phyloP scores from a whole-genome alignment of 1,284 basidiomycete genomes.

The Fistulinella cinereoalba region DNA sequence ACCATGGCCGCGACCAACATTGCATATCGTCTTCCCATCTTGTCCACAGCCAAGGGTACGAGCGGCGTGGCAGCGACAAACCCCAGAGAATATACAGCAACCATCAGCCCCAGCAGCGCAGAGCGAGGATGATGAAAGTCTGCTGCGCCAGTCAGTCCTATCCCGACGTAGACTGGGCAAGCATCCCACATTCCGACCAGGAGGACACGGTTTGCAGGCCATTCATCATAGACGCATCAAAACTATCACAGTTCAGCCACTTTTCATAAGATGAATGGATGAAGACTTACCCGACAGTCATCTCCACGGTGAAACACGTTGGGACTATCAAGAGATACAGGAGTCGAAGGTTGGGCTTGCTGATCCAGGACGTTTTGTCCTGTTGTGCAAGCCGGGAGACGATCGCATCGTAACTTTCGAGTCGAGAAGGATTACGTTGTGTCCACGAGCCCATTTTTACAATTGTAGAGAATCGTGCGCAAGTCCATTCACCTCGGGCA shows the following conservation, averaged over 20 bases:
- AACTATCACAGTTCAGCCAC: background rate
- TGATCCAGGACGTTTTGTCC: conserved; percentile 54
- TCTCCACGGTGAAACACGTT: too few species aligned
- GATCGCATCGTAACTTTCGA: conserved; percentile 31
- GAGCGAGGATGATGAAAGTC: background rate
- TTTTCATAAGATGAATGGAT: background rate
- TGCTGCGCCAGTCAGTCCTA: background rate
- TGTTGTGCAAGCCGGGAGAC: conserved; percentile 44
- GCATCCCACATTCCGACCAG: background rate
- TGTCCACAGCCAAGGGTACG: background rate
- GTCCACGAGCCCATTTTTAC: too few species aligned
- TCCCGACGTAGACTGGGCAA: background rate
- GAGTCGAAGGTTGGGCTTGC: conserved; percentile 36
- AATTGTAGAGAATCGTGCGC: too few species aligned
- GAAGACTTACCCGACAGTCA: too few species aligned
- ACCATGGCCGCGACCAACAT: background rate
- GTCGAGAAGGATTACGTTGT: background rate
- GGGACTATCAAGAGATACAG: conserved; percentile 27
- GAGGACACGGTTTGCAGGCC: background rate
- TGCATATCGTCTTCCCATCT: background rate
- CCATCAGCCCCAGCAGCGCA: background rate
- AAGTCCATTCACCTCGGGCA: too few species aligned
- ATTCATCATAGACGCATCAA: background rate
- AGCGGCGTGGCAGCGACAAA: background rate
- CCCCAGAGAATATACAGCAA: background rate